Evolutionary conservation across 371 early-diverging fungal species (phyloP), one percentile per base, ranked within the genome.

Genomic region (Mycotypha africana): DNA sequence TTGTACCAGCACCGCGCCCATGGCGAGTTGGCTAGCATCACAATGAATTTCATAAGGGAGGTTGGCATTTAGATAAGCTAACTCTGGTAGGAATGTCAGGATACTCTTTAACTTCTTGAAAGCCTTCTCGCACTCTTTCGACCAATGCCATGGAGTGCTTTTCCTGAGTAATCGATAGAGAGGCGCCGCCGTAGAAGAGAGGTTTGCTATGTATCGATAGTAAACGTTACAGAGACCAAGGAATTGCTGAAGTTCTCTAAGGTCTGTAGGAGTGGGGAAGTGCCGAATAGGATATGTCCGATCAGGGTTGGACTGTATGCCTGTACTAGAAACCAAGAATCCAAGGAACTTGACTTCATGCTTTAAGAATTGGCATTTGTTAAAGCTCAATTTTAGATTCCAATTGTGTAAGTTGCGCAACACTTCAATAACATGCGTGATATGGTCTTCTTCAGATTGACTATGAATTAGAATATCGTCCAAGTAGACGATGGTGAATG

Each of bases 391-490:
- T 6, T 49, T 56, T 9, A 82, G 45, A 9, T 54, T 40, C 11
- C 67, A 42, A 9, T 62, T 8, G 0, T 21, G 20, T n/a, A 82
- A 56, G 12, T 46, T 31, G 1, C 38, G 3, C 4, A 79, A 47
- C 4, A 78, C 63, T 1, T 14, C 5, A 0, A 45, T n/a, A 14
- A 75, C 4, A 46, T 78, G 59, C 9, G 36, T 1, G 2, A 36
- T 11, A 36, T 81, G 79, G 12, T 71, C 62, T 15, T 71, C n/a
- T 58, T 7, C 17, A 15, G 46, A 53, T 6, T 49, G 24, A 2
- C 68, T 65, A 42, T 58, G 79, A 17, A 84, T 62, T 0, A 81
- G 35, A 8, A 79, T 70, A 49, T 80, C 78, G 44, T 82, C 81
- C 3, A 81, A 21, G 30, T 73, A 82, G n/a, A n/a, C n/a, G n/a